A percentile compares a stretch with the other conserved stretches of the same genome.
Conservation (phyloP, 2,329 filamentous ascomycete species). For the Aspergillus clavatus region DNA sequence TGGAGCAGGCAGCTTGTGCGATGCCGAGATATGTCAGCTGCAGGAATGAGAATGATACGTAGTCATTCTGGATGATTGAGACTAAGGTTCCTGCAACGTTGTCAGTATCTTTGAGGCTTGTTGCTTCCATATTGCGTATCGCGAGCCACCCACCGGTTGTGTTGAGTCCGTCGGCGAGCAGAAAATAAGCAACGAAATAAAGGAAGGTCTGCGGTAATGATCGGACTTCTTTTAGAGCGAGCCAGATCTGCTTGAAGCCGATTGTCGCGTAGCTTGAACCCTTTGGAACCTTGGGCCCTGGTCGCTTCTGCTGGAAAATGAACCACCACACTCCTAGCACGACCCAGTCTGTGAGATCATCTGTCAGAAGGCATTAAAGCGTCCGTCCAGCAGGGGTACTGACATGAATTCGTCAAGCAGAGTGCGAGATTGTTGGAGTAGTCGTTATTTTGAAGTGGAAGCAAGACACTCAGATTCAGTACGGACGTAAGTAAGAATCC, state of each 20-base stretch:
- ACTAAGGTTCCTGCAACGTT: slow-evolving; percentile 29
- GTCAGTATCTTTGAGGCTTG: not conserved
- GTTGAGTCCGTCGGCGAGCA: slow-evolving; percentile 41
- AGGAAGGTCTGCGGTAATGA: slow-evolving; percentile 40
- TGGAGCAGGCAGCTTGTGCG: slow-evolving; percentile 36
- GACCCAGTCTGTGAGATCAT: slow-evolving; percentile 34
- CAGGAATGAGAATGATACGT: slow-evolving; percentile 39
- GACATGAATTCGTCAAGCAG: slow-evolving; percentile 41
- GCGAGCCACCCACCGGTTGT: slow-evolving; percentile 30
- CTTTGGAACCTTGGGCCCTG: slow-evolving; percentile 37
- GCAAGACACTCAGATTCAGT: slow-evolving; percentile 37
- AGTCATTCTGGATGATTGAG: slow-evolving; percentile 39
- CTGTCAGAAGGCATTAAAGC: not conserved
- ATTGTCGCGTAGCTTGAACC: slow-evolving; percentile 39
- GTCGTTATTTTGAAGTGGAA: slow-evolving; percentile 34
- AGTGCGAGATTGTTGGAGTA: slow-evolving; percentile 40
- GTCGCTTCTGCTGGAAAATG: slow-evolving; percentile 39
- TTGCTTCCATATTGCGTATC: no score
- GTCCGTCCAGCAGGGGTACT: slow-evolving; percentile 5
- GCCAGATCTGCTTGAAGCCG: slow-evolving; percentile 40
- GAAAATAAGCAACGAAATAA: slow-evolving; percentile 41
- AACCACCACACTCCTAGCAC: slow-evolving; percentile 43
- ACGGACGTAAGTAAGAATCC: slow-evolving; percentile 39
- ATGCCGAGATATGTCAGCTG: slow-evolving; percentile 41
- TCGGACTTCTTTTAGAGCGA: slow-evolving; percentile 35